Evolutionary conservation across 495 filamentous ascomycete genomes (phyloP).

Genomic region (Staphylotrichum longicolle): DNA sequence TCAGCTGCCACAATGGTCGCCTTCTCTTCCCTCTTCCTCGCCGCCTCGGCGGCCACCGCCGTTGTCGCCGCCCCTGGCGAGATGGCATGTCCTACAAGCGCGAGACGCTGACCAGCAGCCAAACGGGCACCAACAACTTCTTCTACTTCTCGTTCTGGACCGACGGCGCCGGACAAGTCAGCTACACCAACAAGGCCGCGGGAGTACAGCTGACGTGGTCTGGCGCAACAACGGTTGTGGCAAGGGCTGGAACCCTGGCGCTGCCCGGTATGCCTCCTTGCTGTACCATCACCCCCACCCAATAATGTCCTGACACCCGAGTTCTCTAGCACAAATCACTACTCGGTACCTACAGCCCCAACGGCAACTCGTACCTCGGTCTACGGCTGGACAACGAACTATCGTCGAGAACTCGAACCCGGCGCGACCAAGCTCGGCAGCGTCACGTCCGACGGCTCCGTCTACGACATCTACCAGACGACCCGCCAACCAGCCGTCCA

Average conservation of each 20-base stretch:
- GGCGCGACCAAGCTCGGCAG: slow-evolving; percentile 50
- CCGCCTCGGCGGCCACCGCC: no score
- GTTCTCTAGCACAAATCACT: slow-evolving; percentile 38
- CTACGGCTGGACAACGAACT: slow-evolving; percentile 58
- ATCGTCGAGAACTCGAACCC: slow-evolving; percentile 57
- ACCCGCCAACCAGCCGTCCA: slow-evolving; percentile 59
- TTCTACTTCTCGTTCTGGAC: slow-evolving; percentile 65
- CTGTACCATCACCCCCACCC: background rate
- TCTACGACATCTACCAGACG: slow-evolving; percentile 62
- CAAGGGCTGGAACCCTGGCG: slow-evolving; percentile 59
- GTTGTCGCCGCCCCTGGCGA: background rate
- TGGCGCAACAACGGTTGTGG: slow-evolving; percentile 49
- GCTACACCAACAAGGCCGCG: slow-evolving; percentile 54
- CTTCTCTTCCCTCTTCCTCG: no score
- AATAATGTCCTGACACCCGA: background rate
- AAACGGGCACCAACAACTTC: slow-evolving; percentile 54
- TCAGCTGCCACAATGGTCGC: no score
- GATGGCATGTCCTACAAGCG: slow-evolving; percentile 1
- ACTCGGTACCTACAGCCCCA: slow-evolving; percentile 45
- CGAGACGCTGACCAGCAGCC: slow-evolving; percentile 16
- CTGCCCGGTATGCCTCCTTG: slow-evolving; percentile 6
- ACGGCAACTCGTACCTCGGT: slow-evolving; percentile 47
- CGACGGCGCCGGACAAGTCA: slow-evolving; percentile 51
- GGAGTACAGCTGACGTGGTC: slow-evolving; percentile 56
- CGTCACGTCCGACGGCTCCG: slow-evolving; percentile 55